Percentiles rank a stretch among this genome's conserved stretches.
Evolutionary conservation across 2,329 filamentous ascomycete genomes (phyloP).

Genomic region (Xylariaceae sp.): DNA sequence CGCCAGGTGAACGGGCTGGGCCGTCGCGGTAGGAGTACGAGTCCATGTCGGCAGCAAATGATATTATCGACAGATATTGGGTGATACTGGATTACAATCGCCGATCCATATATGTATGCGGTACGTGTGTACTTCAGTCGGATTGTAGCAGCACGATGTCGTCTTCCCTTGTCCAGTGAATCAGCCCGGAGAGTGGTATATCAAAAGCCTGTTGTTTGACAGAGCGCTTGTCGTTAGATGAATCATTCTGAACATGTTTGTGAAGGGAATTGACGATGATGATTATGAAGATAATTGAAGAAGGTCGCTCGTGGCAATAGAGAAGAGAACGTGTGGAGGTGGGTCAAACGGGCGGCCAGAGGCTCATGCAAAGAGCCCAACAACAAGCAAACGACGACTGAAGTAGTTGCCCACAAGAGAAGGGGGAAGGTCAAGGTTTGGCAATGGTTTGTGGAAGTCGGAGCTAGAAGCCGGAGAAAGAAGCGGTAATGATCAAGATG

Average conservation of each 20-base stretch:
- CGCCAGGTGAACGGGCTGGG: slow-evolving; percentile 46
- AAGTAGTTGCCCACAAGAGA: slow-evolving; percentile 16
- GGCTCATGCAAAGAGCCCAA: slow-evolving; percentile 28
- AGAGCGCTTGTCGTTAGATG: slow-evolving; percentile 53
- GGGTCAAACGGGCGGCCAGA: slow-evolving; percentile 7
- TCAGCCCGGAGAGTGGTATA: slow-evolving; percentile 18
- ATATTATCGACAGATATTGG: slow-evolving; percentile 3
- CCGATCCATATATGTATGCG: slow-evolving; percentile 18
- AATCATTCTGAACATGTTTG: slow-evolving; percentile 38
- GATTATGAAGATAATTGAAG: slow-evolving; percentile 20
- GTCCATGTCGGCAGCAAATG: slow-evolving; percentile 39
- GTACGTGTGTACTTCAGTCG: too few relatives aligned
- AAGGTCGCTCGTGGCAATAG: slow-evolving; percentile 19
- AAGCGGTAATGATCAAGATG: slow-evolving; percentile 9
- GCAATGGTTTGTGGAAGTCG: slow-evolving; percentile 20
- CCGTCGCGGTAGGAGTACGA: slow-evolving; percentile 51
- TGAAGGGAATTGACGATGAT: slow-evolving; percentile 21
- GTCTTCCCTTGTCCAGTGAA: slow-evolving; percentile 26
- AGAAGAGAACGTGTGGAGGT: slow-evolving; percentile 19
- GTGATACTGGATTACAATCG: neutral
- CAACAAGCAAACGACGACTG: slow-evolving; percentile 32
- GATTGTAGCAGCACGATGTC: slow-evolving; percentile 16
- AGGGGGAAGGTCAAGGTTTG: slow-evolving; percentile 25
- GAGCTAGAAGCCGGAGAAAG: slow-evolving; percentile 14
- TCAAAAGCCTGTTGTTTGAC: slow-evolving; percentile 43